Evolutionary conservation across 139 green algal species (phyloP), one percentile per base, ranked within the genome.

Genomic region (Tetraselmis chui): DNA sequence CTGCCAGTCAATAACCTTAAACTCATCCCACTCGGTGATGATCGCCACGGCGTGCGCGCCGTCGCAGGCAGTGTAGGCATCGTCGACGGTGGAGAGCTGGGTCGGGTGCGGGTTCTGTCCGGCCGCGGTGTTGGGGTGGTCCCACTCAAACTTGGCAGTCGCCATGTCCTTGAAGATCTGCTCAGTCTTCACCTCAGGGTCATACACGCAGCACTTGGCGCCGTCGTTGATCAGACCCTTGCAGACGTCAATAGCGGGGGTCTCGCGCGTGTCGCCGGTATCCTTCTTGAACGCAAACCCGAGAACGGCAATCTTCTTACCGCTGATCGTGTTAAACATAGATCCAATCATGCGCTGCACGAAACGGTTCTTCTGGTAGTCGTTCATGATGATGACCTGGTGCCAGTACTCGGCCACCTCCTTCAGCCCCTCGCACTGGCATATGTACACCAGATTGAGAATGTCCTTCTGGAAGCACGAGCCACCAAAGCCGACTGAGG

Each of bases 381-480:
- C 89, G 81, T 93, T 93, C 81, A 93, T 92, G 28, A 30, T 59
- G 23, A 90, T 76, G 30, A 83, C 79, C n/a, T 29, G 23, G n/a
- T 29, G 76, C 89, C 89, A 93, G 87, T 93, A 93, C 23, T 89
- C 76, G 22, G 89, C 89, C 24, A 92, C 86, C 82, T 92, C 89
- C 18, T 80, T 31, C 18, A 93, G 84, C 18, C 88, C 88, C 23
- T 88, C 84, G 76, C 76, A 88, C 74, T 77, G 74, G 26, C 26
- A 28, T 80, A 93, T 93, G 84, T 93, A 93, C 5, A 84, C 81
- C 81, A 84, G 58, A 84, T 93, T 93, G 24, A 93, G 87, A 59
- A 93, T 93, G 78, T 93, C 89, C 84, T 93, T 93, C 83, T 93
- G 89, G 84, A 93, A 93, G 85, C 89, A 93, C 24, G 88, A 92